Evolutionary conservation across 441 rosid species (phyloP).

Genomic region (Jatropha multifida): DNA sequence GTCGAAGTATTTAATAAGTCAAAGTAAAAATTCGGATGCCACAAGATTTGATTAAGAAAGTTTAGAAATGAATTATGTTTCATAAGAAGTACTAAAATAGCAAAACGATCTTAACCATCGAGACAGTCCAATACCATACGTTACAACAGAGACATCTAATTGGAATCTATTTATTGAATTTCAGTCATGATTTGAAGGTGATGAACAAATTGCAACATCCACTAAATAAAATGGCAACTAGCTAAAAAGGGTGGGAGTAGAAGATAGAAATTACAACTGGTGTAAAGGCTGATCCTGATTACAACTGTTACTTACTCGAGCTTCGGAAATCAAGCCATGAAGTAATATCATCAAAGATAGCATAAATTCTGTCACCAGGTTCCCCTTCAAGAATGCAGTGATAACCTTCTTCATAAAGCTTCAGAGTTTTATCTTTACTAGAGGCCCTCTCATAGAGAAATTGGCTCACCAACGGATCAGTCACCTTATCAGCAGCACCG

Average conservation of each 20-base stretch:
- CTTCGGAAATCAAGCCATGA: slow-evolving; percentile 71
- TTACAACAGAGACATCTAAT: too few relatives aligned
- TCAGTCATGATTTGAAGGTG: too few relatives aligned
- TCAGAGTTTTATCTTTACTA: slow-evolving; percentile 78
- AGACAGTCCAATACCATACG: too few relatives aligned
- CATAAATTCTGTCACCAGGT: slow-evolving; percentile 64
- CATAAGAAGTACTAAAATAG: too few relatives aligned
- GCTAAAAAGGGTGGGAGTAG: neutral
- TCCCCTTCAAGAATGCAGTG: slow-evolving; percentile 96
- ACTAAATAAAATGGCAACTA: neutral
- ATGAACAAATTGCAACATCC: too few relatives aligned
- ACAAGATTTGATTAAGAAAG: too few relatives aligned
- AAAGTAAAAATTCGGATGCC: too few relatives aligned
- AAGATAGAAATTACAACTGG: neutral
- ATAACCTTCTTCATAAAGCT: slow-evolving; percentile 79
- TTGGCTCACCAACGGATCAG: slow-evolving; percentile 78
- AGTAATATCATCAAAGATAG: slow-evolving; percentile 57
- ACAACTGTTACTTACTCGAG: slow-evolving; percentile 20
- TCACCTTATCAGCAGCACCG: slow-evolving; percentile 87
- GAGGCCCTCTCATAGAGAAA: slow-evolving; percentile 75
- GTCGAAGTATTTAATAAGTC: too few relatives aligned
- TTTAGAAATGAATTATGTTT: too few relatives aligned
- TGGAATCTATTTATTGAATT: too few relatives aligned
- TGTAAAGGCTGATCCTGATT: neutral
- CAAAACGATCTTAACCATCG: too few relatives aligned